Percentiles rank a stretch among this genome's conserved stretches.
Evolutionary conservation across 2,329 filamentous ascomycete genomes (phyloP).

Genomic region (Coniochaeta prunicola): DNA sequence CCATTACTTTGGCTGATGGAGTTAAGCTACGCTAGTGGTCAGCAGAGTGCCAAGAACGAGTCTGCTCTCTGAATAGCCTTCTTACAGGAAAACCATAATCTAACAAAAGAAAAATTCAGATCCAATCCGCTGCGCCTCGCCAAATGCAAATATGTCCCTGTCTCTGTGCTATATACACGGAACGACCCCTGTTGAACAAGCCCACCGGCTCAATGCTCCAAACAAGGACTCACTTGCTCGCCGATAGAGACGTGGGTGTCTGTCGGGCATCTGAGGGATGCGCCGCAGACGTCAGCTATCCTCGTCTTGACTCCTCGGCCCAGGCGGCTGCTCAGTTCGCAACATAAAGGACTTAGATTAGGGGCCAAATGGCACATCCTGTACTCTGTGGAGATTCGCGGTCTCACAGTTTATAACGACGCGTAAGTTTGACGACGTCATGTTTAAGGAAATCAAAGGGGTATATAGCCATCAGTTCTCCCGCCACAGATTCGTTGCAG

Average conservation of each 20-base stretch:
- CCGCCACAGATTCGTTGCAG: constrained; percentile 32
- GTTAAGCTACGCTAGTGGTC: background rate
- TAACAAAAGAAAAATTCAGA: background rate
- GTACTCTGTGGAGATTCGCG: no score
- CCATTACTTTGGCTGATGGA: no score
- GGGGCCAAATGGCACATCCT: no score
- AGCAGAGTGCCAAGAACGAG: background rate
- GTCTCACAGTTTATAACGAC: no score
- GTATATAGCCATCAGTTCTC: background rate
- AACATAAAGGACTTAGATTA: background rate
- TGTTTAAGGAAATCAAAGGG: background rate
- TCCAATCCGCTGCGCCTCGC: background rate
- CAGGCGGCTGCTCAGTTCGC: background rate
- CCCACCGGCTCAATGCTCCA: constrained; percentile 2
- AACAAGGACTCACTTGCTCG: background rate
- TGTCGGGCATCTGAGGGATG: background rate
- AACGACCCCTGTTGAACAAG: background rate
- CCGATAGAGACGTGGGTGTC: background rate
- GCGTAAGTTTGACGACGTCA: background rate
- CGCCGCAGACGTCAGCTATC: background rate
- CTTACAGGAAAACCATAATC: background rate
- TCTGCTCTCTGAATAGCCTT: background rate
- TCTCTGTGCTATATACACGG: background rate
- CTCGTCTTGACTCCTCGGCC: background rate
- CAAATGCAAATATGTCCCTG: background rate